phyloP scores from a whole-genome alignment of 192 early-diverging fungal genomes.

The Coemansia sp. region DNA sequence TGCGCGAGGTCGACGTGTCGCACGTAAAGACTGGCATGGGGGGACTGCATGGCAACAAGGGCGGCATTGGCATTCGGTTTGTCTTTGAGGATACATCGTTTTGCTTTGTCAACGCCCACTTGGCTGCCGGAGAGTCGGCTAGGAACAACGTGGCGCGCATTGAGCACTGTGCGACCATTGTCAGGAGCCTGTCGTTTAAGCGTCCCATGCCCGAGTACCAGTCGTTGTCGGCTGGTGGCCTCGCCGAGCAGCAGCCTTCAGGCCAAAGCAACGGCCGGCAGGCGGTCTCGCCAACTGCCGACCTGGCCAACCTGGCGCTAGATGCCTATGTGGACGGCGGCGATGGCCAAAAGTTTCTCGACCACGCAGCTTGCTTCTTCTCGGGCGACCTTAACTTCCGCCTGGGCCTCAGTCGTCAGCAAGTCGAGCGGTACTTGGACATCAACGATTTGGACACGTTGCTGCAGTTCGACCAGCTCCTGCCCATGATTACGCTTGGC shows the following conservation, averaged over 20 bases:
- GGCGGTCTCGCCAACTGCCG: conserved; percentile 59
- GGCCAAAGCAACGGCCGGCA: not conserved
- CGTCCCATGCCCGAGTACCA: conserved; percentile 16
- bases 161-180: conserved; percentile 52
- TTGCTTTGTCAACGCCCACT: conserved; percentile 87
- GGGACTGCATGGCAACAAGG: conserved; percentile 94
- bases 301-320: conserved; percentile 59
- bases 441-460: conserved; percentile 63
- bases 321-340: conserved; percentile 71
- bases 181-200: conserved; percentile 45
- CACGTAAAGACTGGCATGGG: conserved; percentile 92
- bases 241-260: not conserved
- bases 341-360: conserved; percentile 84
- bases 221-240: not conserved
- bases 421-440: conserved; percentile 62
- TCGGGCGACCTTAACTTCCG: conserved; percentile 98
- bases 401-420: conserved; percentile 72
- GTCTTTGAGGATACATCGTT: conserved; percentile 82
- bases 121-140: conserved; percentile 87
- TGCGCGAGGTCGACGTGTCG: conserved; percentile 65
- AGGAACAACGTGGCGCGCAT: conserved; percentile 85
- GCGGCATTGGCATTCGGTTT: conserved; percentile 83
- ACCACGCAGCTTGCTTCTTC: conserved; percentile 74
- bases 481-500: conserved; percentile 30
- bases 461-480: conserved; percentile 68